Evolutionary conservation across 192 early-diverging fungal species (phyloP).

Genomic region (Coemansia asiatica): DNA sequence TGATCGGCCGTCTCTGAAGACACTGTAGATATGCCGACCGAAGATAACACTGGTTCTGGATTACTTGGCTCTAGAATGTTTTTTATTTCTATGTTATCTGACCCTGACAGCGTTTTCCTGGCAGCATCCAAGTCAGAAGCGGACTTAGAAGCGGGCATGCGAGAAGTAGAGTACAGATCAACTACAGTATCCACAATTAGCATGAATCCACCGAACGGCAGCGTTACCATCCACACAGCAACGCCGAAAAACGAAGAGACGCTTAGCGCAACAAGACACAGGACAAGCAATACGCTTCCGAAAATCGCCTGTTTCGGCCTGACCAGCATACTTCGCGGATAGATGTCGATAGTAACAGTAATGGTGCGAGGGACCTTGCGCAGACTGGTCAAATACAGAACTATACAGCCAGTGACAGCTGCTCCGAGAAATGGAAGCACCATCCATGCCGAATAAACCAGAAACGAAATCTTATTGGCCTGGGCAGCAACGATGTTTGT

Average conservation of each 20-base stretch:
- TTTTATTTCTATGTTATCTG: no score
- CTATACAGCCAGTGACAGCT: constrained; percentile 56
- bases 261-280: constrained; percentile 66
- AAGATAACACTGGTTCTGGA: neutral
- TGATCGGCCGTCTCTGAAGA: neutral
- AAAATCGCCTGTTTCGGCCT: constrained; percentile 65
- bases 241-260: constrained; percentile 68
- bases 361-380: constrained; percentile 54
- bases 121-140: neutral
- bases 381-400: constrained; percentile 57
- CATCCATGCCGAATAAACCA: constrained; percentile 87
- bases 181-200: constrained; percentile 59
- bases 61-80: no score
- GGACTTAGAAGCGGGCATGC: neutral
- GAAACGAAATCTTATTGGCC: constrained; percentile 70
- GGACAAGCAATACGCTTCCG: constrained; percentile 57
- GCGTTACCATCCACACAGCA: constrained; percentile 68
- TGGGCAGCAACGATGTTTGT: constrained; percentile 85
- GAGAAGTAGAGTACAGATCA: constrained; percentile 48
- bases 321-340: constrained; percentile 57
- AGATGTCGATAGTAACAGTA: constrained; percentile 47
- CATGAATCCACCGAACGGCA: constrained; percentile 72
- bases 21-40: neutral
- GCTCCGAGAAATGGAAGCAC: constrained; percentile 63
- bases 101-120: neutral